Evolutionary conservation across 257 asterid genomes (phyloP), one percentile per base, ranked within the genome.

Genomic region (Petunia axillaris): DNA sequence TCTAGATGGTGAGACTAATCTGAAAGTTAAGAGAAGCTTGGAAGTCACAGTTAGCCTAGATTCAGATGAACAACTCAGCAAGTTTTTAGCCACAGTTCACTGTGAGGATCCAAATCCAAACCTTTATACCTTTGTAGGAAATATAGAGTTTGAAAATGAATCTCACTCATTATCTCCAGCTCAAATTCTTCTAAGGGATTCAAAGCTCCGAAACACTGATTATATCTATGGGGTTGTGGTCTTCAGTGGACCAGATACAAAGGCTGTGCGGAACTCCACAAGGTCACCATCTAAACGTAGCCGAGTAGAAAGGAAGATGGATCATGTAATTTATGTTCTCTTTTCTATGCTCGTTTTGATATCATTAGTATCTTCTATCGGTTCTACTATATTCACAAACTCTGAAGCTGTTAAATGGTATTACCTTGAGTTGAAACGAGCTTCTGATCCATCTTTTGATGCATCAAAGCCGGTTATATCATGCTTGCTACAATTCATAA

Each of bases 51-150:
- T 91, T 76, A 76, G 88, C 37, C 82, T 91, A 15, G 95, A 91
- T 6, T 93, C 89, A 44, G 97, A 91, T 73, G 67, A 82, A 9
- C 59, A 93, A 57, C 91, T 95, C 77, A 90, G 88, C 83, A 94
- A 93, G 63, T 91, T 95, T 79, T 85, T 64, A 25, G 98, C 90
- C 54, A 86, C 88, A 70, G 85, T 95, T 81, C 89, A 82, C 76
- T 95, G 98, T 53, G 98, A 95, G 86, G 98, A 95, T 85, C 98
- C 98, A 15, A 95, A 95, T 65, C 93, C 98, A 37, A 91, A 87
- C 83, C 98, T 93, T 13, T 93, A 95, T 89, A 77, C 89, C 67
- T 95, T 95, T 83, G 95, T 91, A 65, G 98, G 98, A 59, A 95
- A 90, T 88, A 81, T 95, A 79, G 98, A 95, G 53, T 91, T 86